Evolutionary conservation across 2,329 filamentous ascomycete species (phyloP), one percentile per base, ranked within the genome.

Genomic region (Phaeosphaeriaceae sp.): DNA sequence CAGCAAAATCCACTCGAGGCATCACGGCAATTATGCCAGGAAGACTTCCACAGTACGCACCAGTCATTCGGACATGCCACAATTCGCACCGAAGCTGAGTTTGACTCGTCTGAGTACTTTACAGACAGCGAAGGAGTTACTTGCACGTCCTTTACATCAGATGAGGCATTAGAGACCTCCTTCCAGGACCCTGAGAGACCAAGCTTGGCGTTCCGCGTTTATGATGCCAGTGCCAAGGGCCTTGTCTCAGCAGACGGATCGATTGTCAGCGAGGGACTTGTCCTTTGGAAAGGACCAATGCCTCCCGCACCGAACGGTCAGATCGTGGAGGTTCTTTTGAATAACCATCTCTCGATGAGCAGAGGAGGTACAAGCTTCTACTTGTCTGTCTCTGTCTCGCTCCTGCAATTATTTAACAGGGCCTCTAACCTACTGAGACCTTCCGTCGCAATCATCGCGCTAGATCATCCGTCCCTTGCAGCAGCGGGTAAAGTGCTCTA

Each of bases 181-280:
- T 27, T 10, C 20, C 11, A 13, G 22, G 7, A 24, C 13, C 15
- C 33, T n/a, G 17, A 15, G 21, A 33, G 7, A 20, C 31, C 51
- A 20, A 41, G 13, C n/a, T 40, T 62, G 1, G 22, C 15, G 1
- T 63, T 60, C 19, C 36, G 60, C 0, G 50, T 53, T 9, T 53
- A 36, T 24, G 22, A 27, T 7, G 24, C 21, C 15, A 44, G 19
- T 2, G 44, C 50, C 13, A 45, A 50, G 49, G 25, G 25, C 5
- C 5, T 27, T 27, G 9, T 5, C 25, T 27, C 25, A 9, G 25
- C 4, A 5, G 9, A 27, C 9, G 25, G 25, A 27, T 27, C 25
- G 5, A 27, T 27, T 9, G 9, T 27, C 4, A 27, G 25, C 25
- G 25, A 36, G 13, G 31, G 31, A 13, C 13, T 36, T 13, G 9